Base-by-base conservation (phyloP, 140 eudicot species). In the Senecio squalidus region DNA sequence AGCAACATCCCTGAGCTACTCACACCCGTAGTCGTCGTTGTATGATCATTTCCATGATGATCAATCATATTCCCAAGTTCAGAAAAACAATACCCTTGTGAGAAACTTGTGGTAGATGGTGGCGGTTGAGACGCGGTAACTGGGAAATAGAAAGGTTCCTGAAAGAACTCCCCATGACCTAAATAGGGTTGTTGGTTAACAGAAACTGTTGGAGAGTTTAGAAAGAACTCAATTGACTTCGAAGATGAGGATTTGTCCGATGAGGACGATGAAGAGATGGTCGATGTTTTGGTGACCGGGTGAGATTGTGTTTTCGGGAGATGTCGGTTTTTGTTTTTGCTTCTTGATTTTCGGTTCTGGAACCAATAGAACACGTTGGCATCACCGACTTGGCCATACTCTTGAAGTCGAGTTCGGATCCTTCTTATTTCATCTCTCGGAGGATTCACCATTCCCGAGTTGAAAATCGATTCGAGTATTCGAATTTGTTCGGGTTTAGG, bases 351-450 rank as follows among this genome's bases (percentile, higher is more conserved):
- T 18, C 98, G 46, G 91, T 91, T 91, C 23, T 91, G 98, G 55
- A 91, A 91, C 98, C 98, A 91, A 76, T 91, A 91, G 59, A 91
- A 91, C 7, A 91, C 98, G 34, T 91, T 91, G 34, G 98, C 98
- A 39, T 91, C 98, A 14, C 98, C 98, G 6, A 91, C 98, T 79
- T 83, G 96, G 23, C 98, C 98, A 22, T 83, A 91, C 26, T 86
- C 96, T 57, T 83, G 96, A 0, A 91, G 70, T 18, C 88, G 94
- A 36, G 79, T 92, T 57, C 98, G 75, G 70, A 91, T 91, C 57
- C 72, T 84, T 39, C 88, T 66, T 8, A 91, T 91, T 68, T 91
- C 98, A 5, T 91, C 98, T 48, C 98, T 72, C 2, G 98, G 96
- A 7, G 98, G 98, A 67, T 91, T 91, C 64, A 91, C 96, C 84